Percentiles rank a stretch among this genome's conserved stretches.
phyloP scores from a whole-genome alignment of 2,329 filamentous ascomycete species.

The Colletotrichum sp. region DNA sequence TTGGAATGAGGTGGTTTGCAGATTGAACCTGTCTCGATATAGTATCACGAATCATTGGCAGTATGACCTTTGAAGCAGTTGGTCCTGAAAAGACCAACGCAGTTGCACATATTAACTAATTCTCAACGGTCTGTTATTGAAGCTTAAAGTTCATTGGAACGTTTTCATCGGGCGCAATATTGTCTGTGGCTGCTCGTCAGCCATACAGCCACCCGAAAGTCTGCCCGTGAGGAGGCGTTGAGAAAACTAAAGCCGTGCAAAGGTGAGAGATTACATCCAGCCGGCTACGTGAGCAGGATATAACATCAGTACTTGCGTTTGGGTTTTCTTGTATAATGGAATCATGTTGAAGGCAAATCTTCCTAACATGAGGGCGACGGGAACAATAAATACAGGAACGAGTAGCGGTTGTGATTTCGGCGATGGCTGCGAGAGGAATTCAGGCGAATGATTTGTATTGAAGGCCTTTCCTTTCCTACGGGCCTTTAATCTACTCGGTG shows the following conservation, averaged over 20 bases:
- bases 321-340: not conserved
- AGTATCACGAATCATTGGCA: not conserved
- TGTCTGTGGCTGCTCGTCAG: not conserved
- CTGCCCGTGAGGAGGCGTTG: not conserved
- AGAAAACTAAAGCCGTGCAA: rapidly evolving
- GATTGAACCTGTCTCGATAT: not conserved
- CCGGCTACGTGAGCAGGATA: not conserved
- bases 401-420: not conserved
- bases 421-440: not conserved
- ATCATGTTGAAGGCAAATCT: too few relatives aligned
- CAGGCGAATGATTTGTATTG: too few relatives aligned
- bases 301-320: not conserved
- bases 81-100: not conserved
- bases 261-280: not conserved
- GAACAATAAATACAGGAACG: rapidly evolving
- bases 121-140: not conserved
- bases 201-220: not conserved
- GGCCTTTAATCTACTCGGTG: too few relatives aligned
- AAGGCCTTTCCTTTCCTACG: too few relatives aligned
- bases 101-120: not conserved
- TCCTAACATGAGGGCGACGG: not conserved
- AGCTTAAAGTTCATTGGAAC: not conserved
- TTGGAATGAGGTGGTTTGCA: not conserved
- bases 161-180: not conserved
- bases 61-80: not conserved